Base-by-base conservation (phyloP, 768 basidiomycete species). In the Crepidotus variabilis region DNA sequence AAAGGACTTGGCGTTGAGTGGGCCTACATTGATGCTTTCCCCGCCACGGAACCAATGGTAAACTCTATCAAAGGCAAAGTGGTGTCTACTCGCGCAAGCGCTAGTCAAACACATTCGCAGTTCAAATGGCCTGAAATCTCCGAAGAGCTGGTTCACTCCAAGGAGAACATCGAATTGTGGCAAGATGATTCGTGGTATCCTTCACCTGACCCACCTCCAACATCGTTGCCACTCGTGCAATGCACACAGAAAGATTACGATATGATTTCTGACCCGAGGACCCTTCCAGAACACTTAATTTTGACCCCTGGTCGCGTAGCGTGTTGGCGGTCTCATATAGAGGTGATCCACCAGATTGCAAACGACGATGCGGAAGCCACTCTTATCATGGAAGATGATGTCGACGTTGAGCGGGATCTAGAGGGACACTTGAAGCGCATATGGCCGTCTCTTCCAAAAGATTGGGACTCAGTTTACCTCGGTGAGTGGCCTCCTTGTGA, bases 401-500 rank as follows among this genome's bases (percentile, higher is more conserved):
- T 92, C 9, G 87, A 92, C 64, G 85, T 90, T 81, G 90, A 92
- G 70, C 72, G 67, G 28, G 81, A 90, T 60, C 78, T 87, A 11
- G 60, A 70, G 5, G 53, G 63, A 14, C 77, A 80, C 23, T 64
- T 79, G 18, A 52, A 20, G 33, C 36, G 54, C n/a, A 59, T 87
- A 36, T 88, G 85, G 86, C 51, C 58, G 3, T 65, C 67, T 8
- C 65, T 91, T 24, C 89, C 89, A 6, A 43, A 34, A 1, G 74
- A 80, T 14, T 91, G 89, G 89, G 89, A 90, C 60, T 78, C 90
- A 21, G 78, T 91, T 16, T 88, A 87, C 60, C 70, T 91, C 60
- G 88, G 88, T 85, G 60, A 46, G 77, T 63, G 20, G 21, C 47
- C 22, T 24, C 7, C 8, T 45, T 33, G 23, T 49, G 18, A 43